These are phyloP conservation scores for Roridomyces roridus DNA, from an alignment of 768 basidiomycete species.

Conservation along the genomic window DNA sequence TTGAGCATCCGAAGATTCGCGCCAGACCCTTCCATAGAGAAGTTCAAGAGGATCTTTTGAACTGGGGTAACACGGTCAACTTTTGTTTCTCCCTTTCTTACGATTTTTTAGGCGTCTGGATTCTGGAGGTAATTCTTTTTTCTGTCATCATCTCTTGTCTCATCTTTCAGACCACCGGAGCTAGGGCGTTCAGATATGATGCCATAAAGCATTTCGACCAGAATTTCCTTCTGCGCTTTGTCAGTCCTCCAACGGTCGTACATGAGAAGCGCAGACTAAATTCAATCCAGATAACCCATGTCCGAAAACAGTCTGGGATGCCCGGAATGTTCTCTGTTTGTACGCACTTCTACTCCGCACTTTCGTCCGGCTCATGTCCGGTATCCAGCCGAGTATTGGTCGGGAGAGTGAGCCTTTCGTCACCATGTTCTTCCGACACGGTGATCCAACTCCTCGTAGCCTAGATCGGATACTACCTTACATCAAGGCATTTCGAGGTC, in stretches of 20 bases:
- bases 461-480: conserved; percentile 60
- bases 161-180: conserved; percentile 62
- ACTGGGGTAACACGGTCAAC: conserved; percentile 81
- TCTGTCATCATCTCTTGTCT: background rate
- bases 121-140: conserved; percentile 9
- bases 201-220: conserved; percentile 91
- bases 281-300: conserved; percentile 53
- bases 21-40: conserved; percentile 35
- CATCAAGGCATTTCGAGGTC: conserved; percentile 66
- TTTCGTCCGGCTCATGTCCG: conserved; percentile 2
- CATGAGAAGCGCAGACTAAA: background rate
- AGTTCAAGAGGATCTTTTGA: conserved; percentile 73
- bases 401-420: conserved; percentile 56
- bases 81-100: conserved; percentile 42
- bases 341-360: conserved; percentile 31
- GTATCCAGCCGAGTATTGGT: conserved; percentile 83
- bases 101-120: conserved; percentile 1
- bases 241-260: conserved; percentile 38
- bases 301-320: conserved; percentile 50
- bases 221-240: conserved; percentile 72
- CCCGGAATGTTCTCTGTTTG: conserved; percentile 64
- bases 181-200: conserved; percentile 82
- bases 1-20: background rate
- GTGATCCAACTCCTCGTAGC: conserved; percentile 36
- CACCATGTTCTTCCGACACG: background rate